phyloP scores from a whole-genome alignment of 2,329 filamentous ascomycete genomes.

The Atkinsonella texensis region DNA sequence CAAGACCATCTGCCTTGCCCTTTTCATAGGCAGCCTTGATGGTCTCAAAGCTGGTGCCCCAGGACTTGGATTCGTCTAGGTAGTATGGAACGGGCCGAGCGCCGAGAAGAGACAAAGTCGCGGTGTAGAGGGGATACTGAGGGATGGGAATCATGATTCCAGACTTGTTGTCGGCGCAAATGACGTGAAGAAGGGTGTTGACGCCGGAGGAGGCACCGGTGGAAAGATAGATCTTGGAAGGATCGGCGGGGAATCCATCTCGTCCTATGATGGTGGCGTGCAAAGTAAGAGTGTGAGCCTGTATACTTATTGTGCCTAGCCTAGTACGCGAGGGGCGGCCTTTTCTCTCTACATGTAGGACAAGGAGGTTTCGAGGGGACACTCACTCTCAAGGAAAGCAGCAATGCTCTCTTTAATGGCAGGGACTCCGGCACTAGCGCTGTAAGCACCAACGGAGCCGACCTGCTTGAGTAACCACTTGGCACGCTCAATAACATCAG shows the following conservation, averaged over 20 bases:
- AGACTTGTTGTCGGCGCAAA: conserved; percentile 64
- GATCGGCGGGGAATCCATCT: conserved; percentile 77
- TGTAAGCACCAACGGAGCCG: conserved; percentile 92
- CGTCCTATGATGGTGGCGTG: conserved; percentile 39
- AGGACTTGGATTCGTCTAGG: conserved; percentile 73
- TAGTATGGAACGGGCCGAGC: conserved; percentile 86
- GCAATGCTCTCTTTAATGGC: conserved; percentile 83
- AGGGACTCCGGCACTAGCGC: conserved; percentile 79
- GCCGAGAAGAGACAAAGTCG: conserved; percentile 75
- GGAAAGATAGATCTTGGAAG: conserved; percentile 77
- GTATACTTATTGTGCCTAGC: no score
- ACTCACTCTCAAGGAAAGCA: conserved; percentile 76
- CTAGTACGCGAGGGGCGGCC: no score
- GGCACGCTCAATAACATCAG: conserved; percentile 78
- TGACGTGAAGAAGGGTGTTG: conserved; percentile 81
- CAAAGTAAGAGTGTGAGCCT: not conserved
- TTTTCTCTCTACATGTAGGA: no score
- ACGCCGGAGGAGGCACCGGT: conserved; percentile 89
- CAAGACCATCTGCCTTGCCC: conserved; percentile 64
- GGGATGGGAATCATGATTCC: conserved; percentile 92
- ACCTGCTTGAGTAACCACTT: conserved; percentile 69
- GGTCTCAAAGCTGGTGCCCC: conserved; percentile 75
- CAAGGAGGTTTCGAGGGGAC: no score
- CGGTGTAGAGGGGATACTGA: conserved; percentile 96
- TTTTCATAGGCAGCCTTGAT: conserved; percentile 64